Conservation (phyloP, 306 rosid genomes). For the Vicia villosa region DNA sequence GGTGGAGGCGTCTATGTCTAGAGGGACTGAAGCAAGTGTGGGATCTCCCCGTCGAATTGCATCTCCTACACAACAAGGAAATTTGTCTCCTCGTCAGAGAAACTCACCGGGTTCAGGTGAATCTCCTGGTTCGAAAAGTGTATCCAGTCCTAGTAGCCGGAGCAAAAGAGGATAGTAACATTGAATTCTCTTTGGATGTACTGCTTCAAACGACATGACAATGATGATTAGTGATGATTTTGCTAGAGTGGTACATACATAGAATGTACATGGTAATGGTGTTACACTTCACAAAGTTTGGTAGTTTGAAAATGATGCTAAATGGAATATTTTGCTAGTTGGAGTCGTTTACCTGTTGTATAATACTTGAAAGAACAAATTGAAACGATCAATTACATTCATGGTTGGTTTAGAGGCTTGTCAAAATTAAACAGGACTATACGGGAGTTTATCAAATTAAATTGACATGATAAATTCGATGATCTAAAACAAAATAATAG, state of each 20-base stretch:
- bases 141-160: slow-evolving; percentile 64
- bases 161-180: slow-evolving; percentile 64
- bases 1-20: slow-evolving; percentile 48
- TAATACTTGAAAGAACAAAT: slow-evolving; percentile 26
- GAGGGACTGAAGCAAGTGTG: slow-evolving; percentile 54
- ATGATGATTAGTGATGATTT: slow-evolving; percentile 37
- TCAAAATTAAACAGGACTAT: slow-evolving; percentile 1
- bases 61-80: slow-evolving; percentile 58
- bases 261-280: slow-evolving; percentile 48
- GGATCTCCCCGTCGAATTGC: slow-evolving; percentile 69
- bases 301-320: slow-evolving; percentile 37
- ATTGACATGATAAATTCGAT: neutral
- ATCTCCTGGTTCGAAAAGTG: slow-evolving; percentile 44
- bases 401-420: slow-evolving; percentile 23
- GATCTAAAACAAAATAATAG: neutral
- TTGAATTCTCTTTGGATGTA: slow-evolving; percentile 23
- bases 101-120: slow-evolving; percentile 2
- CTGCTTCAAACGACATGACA: slow-evolving; percentile 34
- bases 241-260: slow-evolving; percentile 29
- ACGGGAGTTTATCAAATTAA: neutral
- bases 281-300: slow-evolving; percentile 33
- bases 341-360: slow-evolving; percentile 32
- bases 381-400: slow-evolving; percentile 31
- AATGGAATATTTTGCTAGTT: slow-evolving; percentile 32
- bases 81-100: slow-evolving; percentile 39